Evolutionary conservation across 1,284 basidiomycete species (phyloP).

Genomic region (Cutaneotrichosporon spelunceum): DNA sequence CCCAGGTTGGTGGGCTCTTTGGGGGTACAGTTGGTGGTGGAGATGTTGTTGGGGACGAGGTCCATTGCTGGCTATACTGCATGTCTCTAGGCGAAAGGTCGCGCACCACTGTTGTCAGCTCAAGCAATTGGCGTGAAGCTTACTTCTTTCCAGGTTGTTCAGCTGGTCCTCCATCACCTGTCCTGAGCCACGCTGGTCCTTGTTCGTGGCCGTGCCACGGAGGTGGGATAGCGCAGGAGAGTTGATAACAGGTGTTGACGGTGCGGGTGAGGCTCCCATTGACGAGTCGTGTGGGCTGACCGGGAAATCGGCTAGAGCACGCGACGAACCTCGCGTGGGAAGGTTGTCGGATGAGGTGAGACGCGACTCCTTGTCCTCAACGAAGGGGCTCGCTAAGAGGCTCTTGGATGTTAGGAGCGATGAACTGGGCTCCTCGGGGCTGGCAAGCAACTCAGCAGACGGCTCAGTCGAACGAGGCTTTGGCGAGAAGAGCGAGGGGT

Average conservation of each 20-base stretch:
- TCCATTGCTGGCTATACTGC: conserved; percentile 25
- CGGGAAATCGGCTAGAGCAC: background rate
- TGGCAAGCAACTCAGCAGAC: background rate
- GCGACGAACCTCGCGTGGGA: background rate
- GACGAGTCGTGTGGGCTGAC: background rate
- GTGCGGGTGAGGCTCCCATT: background rate
- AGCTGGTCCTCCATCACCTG: conserved; percentile 50
- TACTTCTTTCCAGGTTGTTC: conserved; percentile 44
- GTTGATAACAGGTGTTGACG: background rate
- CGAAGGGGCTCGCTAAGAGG: conserved; percentile 1
- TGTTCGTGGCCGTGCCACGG: background rate
- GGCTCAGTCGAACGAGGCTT: background rate
- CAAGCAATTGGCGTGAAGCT: background rate
- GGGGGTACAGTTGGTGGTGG: background rate
- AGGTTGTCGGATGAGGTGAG: conserved; percentile 39
- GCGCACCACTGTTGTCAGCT: conserved; percentile 39
- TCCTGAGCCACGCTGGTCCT: conserved; percentile 46
- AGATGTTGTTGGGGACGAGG: background rate
- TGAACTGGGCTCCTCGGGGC: background rate
- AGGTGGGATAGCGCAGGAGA: conserved; percentile 1
- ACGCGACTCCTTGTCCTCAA: conserved; percentile 1
- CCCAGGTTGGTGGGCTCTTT: background rate
- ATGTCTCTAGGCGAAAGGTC: conserved; percentile 47
- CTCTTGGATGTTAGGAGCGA: background rate
- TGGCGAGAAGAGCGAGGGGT: background rate